A percentile compares a stretch with the other conserved stretches of the same genome.
phyloP scores from a whole-genome alignment of 805 yeast genomes.

The Hanseniaspora guilliermondii region DNA sequence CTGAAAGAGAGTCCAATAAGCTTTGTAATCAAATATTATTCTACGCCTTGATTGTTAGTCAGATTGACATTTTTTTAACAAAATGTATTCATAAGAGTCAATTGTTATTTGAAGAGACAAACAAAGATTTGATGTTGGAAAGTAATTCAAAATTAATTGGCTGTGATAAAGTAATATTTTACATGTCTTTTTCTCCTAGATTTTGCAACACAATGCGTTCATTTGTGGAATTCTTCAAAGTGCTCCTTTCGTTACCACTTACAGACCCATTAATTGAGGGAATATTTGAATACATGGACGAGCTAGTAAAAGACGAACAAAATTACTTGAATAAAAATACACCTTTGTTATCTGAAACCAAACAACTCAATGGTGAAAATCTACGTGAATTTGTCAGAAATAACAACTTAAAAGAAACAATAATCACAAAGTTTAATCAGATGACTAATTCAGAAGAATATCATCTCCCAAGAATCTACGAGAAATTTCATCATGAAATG shows the following conservation, averaged over 20 bases:
- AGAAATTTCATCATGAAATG: conserved; percentile 8
- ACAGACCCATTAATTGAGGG: not conserved
- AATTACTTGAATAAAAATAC: not conserved
- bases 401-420: not conserved
- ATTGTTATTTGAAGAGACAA: not conserved
- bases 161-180: conserved; percentile 6
- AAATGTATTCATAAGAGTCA: conserved; percentile 7
- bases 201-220: not conserved
- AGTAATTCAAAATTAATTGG: conserved; percentile 1
- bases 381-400: conserved; percentile 2
- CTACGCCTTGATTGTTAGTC: conserved; percentile 1
- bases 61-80: not conserved
- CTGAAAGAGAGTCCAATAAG: not conserved
- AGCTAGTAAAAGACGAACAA: not conserved
- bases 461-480: not conserved
- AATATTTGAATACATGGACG: conserved; percentile 3
- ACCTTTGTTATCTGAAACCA: not conserved
- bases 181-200: conserved; percentile 4
- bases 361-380: not conserved
- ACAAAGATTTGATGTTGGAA: not conserved
- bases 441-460: not conserved
- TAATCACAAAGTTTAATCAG: not conserved
- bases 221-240: conserved; percentile 7
- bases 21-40: conserved; percentile 4
- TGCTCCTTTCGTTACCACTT: not conserved